These are phyloP conservation scores for peach (Prunus persica) DNA, from an alignment of 306 rosid species.

Conservation along the genomic window DNA sequence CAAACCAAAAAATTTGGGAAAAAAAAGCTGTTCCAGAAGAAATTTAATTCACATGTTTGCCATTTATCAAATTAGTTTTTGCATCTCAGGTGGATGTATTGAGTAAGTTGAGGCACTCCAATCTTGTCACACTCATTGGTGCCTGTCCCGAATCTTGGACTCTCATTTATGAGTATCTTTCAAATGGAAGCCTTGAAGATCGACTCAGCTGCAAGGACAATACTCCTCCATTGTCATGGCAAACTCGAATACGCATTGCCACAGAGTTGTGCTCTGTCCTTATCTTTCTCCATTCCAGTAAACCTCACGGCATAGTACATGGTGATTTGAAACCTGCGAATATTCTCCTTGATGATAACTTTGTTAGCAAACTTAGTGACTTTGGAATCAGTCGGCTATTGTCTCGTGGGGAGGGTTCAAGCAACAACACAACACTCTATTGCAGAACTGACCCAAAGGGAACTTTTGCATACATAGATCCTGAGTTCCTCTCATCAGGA, in stretches of 20 bases:
- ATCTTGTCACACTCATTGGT: constrained; percentile 80
- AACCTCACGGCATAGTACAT: constrained; percentile 72
- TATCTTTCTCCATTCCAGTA: constrained; percentile 76
- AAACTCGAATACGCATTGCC: constrained; percentile 66
- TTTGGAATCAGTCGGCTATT: constrained; percentile 63
- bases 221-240: constrained; percentile 78
- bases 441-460: constrained; percentile 70
- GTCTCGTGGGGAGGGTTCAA: constrained; percentile 37
- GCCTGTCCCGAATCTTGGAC: constrained; percentile 60
- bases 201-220: constrained; percentile 66
- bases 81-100: constrained; percentile 62
- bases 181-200: constrained; percentile 92
- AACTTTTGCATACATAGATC: constrained; percentile 70
- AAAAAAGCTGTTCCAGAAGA: constrained; percentile 8
- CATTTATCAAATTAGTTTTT: constrained; percentile 6
- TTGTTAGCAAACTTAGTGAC: constrained; percentile 75
- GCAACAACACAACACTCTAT: constrained; percentile 30
- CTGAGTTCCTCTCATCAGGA: constrained; percentile 64
- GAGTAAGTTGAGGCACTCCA: constrained; percentile 79
- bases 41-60: neutral
- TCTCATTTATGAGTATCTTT: constrained; percentile 80
- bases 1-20: neutral
- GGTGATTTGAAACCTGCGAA: constrained; percentile 87
- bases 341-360: constrained; percentile 68
- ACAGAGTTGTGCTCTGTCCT: constrained; percentile 79